A percentile compares a stretch with the other conserved stretches of the same genome.
These are phyloP conservation scores for Stylonectria norvegica DNA, from an alignment of 2,329 filamentous ascomycete genomes.

Conservation along the genomic window DNA sequence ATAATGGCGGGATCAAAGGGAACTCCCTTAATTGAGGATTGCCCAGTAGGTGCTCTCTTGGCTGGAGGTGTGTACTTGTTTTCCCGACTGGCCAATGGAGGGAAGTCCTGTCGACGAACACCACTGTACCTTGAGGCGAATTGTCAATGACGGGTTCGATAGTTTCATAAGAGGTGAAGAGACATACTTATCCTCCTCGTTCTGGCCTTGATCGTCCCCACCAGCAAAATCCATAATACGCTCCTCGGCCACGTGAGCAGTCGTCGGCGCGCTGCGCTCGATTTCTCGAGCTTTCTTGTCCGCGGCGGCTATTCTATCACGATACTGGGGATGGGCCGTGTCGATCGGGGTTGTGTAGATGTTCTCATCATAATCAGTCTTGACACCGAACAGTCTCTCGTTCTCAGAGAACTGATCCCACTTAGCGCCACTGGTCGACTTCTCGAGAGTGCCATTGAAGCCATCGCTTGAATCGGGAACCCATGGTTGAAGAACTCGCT, in stretches of 20 bases:
- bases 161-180: neutral
- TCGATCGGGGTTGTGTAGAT: constrained; percentile 92
- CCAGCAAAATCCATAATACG: constrained; percentile 67
- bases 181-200: constrained; percentile 88
- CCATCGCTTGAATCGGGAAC: constrained; percentile 62
- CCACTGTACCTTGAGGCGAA: constrained; percentile 72
- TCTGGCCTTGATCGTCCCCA: constrained; percentile 62
- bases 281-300: constrained; percentile 88
- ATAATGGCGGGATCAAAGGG: constrained; percentile 89
- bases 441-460: constrained; percentile 70
- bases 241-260: constrained; percentile 86
- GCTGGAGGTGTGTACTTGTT: constrained; percentile 90
- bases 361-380: constrained; percentile 88
- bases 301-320: constrained; percentile 71
- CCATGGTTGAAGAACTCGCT: constrained; percentile 80
- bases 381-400: constrained; percentile 80
- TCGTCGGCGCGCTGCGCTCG: constrained; percentile 68
- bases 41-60: constrained; percentile 71
- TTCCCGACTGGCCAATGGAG: constrained; percentile 56
- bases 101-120: constrained; percentile 73
- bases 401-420: constrained; percentile 98
- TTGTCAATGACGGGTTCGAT: constrained; percentile 15
- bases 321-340: constrained; percentile 77
- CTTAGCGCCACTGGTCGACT: constrained; percentile 41
- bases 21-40: constrained; percentile 70